These are phyloP conservation scores for Nicotiana obtusifolia DNA, from an alignment of 257 asterid genomes.

Conservation along the genomic window DNA sequence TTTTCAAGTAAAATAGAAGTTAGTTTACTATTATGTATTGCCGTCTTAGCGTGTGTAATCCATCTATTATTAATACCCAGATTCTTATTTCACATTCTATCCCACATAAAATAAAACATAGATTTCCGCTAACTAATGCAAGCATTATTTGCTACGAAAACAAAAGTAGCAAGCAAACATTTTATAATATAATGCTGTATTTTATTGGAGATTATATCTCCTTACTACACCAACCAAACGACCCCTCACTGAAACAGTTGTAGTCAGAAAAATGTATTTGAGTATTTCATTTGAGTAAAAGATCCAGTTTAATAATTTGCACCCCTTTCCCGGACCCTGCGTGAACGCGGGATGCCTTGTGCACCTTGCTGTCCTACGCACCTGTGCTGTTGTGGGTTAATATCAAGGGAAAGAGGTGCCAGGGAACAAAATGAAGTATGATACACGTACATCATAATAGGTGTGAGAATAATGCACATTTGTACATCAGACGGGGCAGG, in stretches of 20 bases:
- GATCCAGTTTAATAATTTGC: not conserved
- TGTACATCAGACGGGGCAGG: not conserved
- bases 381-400: not conserved
- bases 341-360: no score
- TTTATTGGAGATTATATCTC: not conserved
- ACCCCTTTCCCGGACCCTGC: no score
- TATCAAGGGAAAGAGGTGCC: not conserved
- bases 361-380: no score
- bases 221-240: not conserved
- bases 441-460: not conserved
- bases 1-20: not conserved
- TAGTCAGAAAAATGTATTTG: not conserved
- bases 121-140: not conserved
- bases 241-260: not conserved
- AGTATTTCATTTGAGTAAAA: not conserved
- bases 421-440: not conserved
- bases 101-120: not conserved
- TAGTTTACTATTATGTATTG: not conserved
- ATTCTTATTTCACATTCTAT: not conserved
- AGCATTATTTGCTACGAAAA: not conserved
- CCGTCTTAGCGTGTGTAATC: not conserved
- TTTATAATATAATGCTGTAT: not conserved
- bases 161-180: not conserved
- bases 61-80: not conserved
- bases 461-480: not conserved